Percentiles rank a stretch among this genome's conserved stretches.
These are phyloP conservation scores for Mortierella sp. DNA, from an alignment of 371 early-diverging fungal genomes.

Conservation along the genomic window DNA sequence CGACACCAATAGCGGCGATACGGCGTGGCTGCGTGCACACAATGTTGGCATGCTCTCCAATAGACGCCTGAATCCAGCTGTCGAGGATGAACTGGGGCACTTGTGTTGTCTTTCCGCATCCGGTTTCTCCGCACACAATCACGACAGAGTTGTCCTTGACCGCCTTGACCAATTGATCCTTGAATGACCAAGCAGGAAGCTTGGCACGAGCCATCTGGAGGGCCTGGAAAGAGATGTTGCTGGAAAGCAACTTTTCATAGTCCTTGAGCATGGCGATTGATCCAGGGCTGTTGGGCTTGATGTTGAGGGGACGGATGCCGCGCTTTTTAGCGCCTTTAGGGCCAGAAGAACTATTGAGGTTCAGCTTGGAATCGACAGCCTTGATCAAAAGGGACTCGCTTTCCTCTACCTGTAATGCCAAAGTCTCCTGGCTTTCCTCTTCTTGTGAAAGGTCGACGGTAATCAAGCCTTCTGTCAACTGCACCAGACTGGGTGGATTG, in stretches of 20 bases:
- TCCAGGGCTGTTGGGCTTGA: constrained; percentile 53
- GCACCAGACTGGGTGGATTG: constrained; percentile 72
- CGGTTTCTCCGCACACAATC: constrained; percentile 89
- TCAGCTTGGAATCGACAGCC: constrained; percentile 16
- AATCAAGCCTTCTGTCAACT: constrained; percentile 64
- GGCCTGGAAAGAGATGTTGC: constrained; percentile 64
- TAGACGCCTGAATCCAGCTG: constrained; percentile 68
- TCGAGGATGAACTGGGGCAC: constrained; percentile 94
- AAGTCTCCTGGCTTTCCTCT: constrained; percentile 38
- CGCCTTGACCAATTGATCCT: constrained; percentile 67
- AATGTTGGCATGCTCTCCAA: constrained; percentile 74
- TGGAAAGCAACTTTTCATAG: constrained; percentile 43
- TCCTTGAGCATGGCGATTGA: constrained; percentile 47
- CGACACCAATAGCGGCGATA: constrained; percentile 92
- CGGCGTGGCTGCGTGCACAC: constrained; percentile 96
- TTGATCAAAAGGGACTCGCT: constrained; percentile 23
- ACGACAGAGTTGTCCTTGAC: constrained; percentile 67
- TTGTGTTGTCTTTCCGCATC: constrained; percentile 88
- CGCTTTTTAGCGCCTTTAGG: constrained; percentile 26
- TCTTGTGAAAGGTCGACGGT: constrained; percentile 41
- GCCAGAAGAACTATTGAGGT: neutral
- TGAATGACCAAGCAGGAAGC: constrained; percentile 78
- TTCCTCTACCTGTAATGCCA: constrained; percentile 18
- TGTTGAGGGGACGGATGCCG: constrained; percentile 20
- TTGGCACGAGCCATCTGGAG: constrained; percentile 66